These are phyloP conservation scores for Boechera stricta DNA, from an alignment of 345 rosid species.

Conservation along the genomic window DNA sequence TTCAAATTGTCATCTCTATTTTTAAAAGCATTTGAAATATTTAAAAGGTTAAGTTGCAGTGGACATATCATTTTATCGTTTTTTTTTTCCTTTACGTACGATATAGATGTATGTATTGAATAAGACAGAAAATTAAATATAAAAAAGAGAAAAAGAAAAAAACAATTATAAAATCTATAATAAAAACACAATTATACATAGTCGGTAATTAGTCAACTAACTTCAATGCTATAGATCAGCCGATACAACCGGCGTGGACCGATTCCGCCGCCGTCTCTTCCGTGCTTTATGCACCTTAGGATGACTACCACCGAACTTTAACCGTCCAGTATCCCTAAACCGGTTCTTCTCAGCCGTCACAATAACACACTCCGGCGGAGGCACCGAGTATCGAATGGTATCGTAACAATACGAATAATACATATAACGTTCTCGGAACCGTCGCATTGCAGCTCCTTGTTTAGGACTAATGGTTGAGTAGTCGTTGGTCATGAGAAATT, in stretches of 20 bases:
- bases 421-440: slow-evolving; percentile 73
- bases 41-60: background rate
- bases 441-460: slow-evolving; percentile 59
- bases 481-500: slow-evolving; percentile 50
- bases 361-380: slow-evolving; percentile 76
- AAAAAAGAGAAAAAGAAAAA: background rate
- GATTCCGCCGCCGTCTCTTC: slow-evolving; percentile 47
- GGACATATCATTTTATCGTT: background rate
- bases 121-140: too few species aligned
- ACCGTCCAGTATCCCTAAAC: slow-evolving; percentile 72
- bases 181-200: slow-evolving; percentile 15
- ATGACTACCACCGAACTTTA: slow-evolving; percentile 74
- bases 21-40: background rate
- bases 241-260: slow-evolving; percentile 36
- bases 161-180: background rate
- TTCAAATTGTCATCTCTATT: background rate
- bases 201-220: background rate
- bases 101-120: background rate
- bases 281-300: slow-evolving; percentile 32
- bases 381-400: slow-evolving; percentile 56
- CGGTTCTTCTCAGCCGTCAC: slow-evolving; percentile 54
- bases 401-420: slow-evolving; percentile 94
- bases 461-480: slow-evolving; percentile 49
- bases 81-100: background rate
- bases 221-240: slow-evolving; percentile 33